These are phyloP conservation scores for Penicillium sp. DNA, from an alignment of 2,329 filamentous ascomycete species.

Conservation along the genomic window DNA sequence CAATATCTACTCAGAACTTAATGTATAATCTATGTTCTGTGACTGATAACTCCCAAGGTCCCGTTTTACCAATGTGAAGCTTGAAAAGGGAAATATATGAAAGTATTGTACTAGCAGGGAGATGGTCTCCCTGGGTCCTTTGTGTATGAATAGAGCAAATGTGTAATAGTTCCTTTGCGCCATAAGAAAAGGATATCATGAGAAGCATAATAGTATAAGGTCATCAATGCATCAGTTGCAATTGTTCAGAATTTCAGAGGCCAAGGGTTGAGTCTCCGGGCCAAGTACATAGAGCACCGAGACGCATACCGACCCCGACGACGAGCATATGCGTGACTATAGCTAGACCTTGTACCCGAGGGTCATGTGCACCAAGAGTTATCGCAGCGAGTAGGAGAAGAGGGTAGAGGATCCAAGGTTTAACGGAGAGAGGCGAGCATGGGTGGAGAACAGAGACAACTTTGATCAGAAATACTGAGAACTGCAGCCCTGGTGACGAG, in stretches of 20 bases:
- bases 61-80: background rate
- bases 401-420: conserved; percentile 64
- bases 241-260: background rate
- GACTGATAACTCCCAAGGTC: background rate
- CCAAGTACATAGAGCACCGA: conserved; percentile 36
- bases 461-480: conserved; percentile 69
- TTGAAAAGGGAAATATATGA: background rate
- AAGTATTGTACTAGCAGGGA: background rate
- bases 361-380: conserved; percentile 52
- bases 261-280: conserved; percentile 2
- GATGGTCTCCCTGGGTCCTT: background rate
- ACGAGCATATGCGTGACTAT: conserved; percentile 50
- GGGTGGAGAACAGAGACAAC: conserved; percentile 63
- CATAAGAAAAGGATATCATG: background rate
- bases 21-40: background rate
- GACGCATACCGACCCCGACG: conserved; percentile 43
- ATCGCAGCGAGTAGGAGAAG: conserved; percentile 68
- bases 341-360: conserved; percentile 42
- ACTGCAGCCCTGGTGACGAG: conserved; percentile 50
- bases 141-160: background rate
- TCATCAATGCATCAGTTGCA: background rate
- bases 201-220: background rate
- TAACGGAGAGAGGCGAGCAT: conserved; percentile 72
- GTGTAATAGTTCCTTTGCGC: background rate
- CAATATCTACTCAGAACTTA: background rate